Evolutionary conservation across 2,329 filamentous ascomycete species (phyloP), one percentile per base, ranked within the genome.

Genomic region (Cladosporium colombiae): DNA sequence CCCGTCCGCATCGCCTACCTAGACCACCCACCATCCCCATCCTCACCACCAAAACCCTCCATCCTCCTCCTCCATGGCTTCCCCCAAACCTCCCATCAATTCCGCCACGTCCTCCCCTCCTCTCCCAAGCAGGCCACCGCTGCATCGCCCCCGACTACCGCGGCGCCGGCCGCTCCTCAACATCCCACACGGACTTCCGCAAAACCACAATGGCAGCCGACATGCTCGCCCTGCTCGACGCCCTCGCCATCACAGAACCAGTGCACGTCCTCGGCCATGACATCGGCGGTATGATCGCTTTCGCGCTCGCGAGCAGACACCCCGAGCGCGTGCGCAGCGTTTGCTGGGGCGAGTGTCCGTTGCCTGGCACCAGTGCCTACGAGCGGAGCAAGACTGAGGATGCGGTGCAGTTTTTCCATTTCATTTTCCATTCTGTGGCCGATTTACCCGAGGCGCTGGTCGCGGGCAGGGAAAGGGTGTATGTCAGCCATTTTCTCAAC

Each of bases 181-280:
- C 77, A 46, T 75, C 77, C 0, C 29, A 67, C 1, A 66, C 52
- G 3, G 79, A 76, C 57, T 82, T 79, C 66, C 76, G 76, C 37
- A 82, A 82, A 68, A 71, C 74, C 2, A 72, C 72, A 58, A 78
- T 82, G 67, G 80, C 80, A 3, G 67, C 72, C 2, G 80, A 81
- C 67, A 69, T 83, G 1, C 69, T 77, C 52, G 66, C 76, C 7
- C 68, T 78, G 0, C 35, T 78, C 2, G 40, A 58, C 7, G 68
- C 74, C 3, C 69, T 81, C 1, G 65, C 65, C 5, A 76, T 81
- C 69, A 74, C 68, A 13, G 71, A 76, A 7, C 65, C 64, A 11
- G 71, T 81, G 2, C 78, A 82, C 65, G 68, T 82, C n/a, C 76
- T 83, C 0, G 80, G 81, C 25, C 80, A 83, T 67, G 81, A 83